A percentile compares a stretch with the other conserved stretches of the same genome.
Conservation (phyloP, 2,329 filamentous ascomycete species). For the Fusarium sp. region DNA sequence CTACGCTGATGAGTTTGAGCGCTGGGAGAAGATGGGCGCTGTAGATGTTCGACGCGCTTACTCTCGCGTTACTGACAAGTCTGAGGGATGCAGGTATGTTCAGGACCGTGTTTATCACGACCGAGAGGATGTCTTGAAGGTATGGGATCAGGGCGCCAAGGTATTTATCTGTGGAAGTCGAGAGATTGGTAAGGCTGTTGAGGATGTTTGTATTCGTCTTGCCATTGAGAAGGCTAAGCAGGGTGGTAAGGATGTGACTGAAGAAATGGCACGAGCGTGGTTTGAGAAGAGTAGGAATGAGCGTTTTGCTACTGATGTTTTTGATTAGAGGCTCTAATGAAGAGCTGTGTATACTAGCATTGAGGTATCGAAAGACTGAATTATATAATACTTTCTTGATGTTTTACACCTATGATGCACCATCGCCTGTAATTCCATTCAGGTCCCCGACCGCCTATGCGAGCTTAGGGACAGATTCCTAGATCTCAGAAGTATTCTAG, state of each 20-base stretch:
- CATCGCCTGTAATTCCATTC: too few relatives aligned
- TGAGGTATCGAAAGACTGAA: background rate
- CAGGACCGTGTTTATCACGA: slow-evolving; percentile 59
- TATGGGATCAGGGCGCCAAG: slow-evolving; percentile 62
- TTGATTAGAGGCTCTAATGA: slow-evolving; percentile 57
- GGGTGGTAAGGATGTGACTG: slow-evolving; percentile 44
- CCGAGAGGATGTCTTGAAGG: slow-evolving; percentile 51
- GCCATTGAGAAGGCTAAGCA: slow-evolving; percentile 50
- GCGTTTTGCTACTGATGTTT: slow-evolving; percentile 71
- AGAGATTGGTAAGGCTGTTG: slow-evolving; percentile 62
- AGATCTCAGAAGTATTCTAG: too few relatives aligned
- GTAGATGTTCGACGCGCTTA: slow-evolving; percentile 73
- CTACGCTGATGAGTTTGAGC: slow-evolving; percentile 68
- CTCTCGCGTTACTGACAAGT: slow-evolving; percentile 55
- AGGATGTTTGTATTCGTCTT: slow-evolving; percentile 54
- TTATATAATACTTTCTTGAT: background rate
- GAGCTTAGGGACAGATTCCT: too few relatives aligned
- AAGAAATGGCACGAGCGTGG: slow-evolving; percentile 59
- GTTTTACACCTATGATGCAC: background rate
- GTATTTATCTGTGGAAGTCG: slow-evolving; percentile 75
- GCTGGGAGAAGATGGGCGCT: slow-evolving; percentile 63
- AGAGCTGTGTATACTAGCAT: background rate
- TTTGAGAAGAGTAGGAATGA: slow-evolving; percentile 65
- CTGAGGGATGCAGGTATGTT: slow-evolving; percentile 62
- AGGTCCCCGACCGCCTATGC: too few relatives aligned